Evolutionary conservation across 805 yeast genomes (phyloP).

Genomic region (Wickerhamiella hasegawae): DNA sequence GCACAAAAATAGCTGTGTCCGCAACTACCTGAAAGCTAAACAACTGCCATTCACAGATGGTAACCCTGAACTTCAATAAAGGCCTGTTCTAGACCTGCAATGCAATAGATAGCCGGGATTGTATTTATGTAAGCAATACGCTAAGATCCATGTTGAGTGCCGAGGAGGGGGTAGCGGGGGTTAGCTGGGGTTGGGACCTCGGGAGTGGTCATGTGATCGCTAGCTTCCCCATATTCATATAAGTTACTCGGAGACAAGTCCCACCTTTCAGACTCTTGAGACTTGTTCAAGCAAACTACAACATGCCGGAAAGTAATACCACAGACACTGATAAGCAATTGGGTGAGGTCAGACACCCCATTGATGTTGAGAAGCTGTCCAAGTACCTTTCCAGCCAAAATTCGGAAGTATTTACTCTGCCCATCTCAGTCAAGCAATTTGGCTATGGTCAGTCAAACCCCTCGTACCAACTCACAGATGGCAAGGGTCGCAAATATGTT

Average conservation of each 20-base stretch:
- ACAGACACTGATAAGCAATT: slow-evolving; percentile 22
- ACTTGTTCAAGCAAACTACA: too few relatives aligned
- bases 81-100: too few relatives aligned
- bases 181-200: too few relatives aligned
- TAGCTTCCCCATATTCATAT: too few relatives aligned
- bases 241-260: too few relatives aligned
- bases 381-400: slow-evolving; percentile 14
- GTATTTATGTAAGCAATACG: too few relatives aligned
- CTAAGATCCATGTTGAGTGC: too few relatives aligned
- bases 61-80: slow-evolving; percentile 5
- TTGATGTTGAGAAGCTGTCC: slow-evolving; percentile 17
- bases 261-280: too few relatives aligned
- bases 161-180: too few relatives aligned
- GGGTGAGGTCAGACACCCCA: slow-evolving; percentile 18
- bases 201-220: too few relatives aligned
- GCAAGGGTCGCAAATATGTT: slow-evolving; percentile 27
- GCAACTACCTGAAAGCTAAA: slow-evolving; percentile 13
- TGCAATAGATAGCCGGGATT: too few relatives aligned
- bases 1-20: slow-evolving; percentile 13
- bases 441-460: slow-evolving; percentile 52
- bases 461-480: slow-evolving; percentile 34
- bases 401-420: slow-evolving; percentile 16
- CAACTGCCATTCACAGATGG: slow-evolving; percentile 8
- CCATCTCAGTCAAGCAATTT: slow-evolving; percentile 33
- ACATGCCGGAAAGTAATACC: slow-evolving; percentile 9